Conservation (phyloP, 2,329 filamentous ascomycete genomes). For the Sordariomycetes sp. region DNA sequence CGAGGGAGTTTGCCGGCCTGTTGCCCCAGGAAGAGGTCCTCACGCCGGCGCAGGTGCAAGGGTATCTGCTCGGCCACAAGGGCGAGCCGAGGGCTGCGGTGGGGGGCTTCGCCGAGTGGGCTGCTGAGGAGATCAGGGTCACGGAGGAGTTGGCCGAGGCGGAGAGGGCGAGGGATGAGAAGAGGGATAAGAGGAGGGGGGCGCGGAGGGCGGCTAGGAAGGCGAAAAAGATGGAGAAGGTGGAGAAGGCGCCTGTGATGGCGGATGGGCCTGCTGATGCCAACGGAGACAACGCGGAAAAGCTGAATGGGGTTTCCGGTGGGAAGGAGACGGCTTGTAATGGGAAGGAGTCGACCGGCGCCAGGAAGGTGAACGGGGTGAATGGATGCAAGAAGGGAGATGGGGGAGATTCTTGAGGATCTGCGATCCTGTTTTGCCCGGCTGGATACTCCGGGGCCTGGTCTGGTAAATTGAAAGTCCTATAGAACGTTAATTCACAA, state of each 20-base stretch:
- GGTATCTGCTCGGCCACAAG: slow-evolving; percentile 32
- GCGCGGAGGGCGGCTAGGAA: slow-evolving; percentile 38
- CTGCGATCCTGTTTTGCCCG: too few relatives aligned
- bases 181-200: not conserved
- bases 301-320: not conserved
- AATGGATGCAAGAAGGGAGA: too few relatives aligned
- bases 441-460: too few relatives aligned
- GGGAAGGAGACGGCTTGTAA: not conserved
- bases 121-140: slow-evolving; percentile 36
- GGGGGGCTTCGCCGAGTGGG: not conserved
- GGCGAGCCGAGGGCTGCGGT: slow-evolving; percentile 26
- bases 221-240: not conserved
- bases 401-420: too few relatives aligned
- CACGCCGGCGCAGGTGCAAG: slow-evolving; percentile 54
- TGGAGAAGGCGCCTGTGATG: not conserved
- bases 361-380: too few relatives aligned
- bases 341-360: not conserved
- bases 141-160: not conserved
- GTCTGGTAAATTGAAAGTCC: too few relatives aligned
- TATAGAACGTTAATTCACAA: too few relatives aligned
- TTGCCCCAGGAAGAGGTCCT: slow-evolving; percentile 36
- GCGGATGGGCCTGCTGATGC: too few relatives aligned
- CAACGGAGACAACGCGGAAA: not conserved
- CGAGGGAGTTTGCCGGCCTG: slow-evolving; percentile 35
- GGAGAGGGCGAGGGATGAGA: not conserved